Evolutionary conservation across 176 grass and related monocot species (phyloP).

Genomic region (Carex pumila): DNA sequence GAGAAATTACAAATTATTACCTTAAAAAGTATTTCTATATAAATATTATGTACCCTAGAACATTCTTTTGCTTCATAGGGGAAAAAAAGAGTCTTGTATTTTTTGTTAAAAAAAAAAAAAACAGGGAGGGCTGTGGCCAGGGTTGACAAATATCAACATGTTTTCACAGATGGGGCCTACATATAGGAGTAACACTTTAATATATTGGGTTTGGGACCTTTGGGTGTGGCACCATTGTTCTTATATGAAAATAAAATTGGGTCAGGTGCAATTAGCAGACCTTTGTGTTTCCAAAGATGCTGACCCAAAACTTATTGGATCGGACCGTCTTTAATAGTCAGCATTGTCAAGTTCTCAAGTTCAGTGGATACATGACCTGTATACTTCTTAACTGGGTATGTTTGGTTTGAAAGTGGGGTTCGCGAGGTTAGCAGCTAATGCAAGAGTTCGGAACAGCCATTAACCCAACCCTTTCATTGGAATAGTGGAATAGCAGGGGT

Average conservation of each 20-base stretch:
- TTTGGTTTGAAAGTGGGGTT: no score
- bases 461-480: no score
- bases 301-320: not conserved
- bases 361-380: not conserved
- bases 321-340: not conserved
- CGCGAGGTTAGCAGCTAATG: no score
- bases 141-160: not conserved
- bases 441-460: no score
- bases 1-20: not conserved
- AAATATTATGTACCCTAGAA: not conserved
- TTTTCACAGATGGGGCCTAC: not conserved
- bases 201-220: not conserved
- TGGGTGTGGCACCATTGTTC: not conserved
- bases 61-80: not conserved
- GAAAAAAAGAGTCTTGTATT: not conserved
- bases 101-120: not conserved
- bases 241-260: not conserved
- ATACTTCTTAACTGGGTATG: not conserved
- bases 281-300: not conserved
- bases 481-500: no score
- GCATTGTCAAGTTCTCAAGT: not conserved
- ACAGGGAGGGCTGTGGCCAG: not conserved
- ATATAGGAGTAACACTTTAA: not conserved
- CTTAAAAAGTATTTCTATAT: not conserved
- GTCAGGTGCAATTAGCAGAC: not conserved